Conservation (phyloP, 306 rosid genomes). For the Prunus mongolica region DNA sequence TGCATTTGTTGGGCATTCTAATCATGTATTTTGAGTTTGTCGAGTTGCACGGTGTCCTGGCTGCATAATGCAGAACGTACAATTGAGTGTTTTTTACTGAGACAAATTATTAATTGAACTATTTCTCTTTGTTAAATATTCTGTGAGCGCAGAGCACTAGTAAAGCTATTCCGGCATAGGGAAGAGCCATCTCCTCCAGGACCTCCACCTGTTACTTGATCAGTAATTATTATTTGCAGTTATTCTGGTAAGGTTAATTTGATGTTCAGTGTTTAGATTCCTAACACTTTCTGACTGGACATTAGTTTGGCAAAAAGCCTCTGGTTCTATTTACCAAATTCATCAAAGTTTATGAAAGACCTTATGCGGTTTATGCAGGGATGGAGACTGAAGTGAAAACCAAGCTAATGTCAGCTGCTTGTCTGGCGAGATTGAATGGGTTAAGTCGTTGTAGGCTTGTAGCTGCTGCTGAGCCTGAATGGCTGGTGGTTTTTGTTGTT, state of each 20-base stretch:
- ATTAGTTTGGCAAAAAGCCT: too few relatives aligned
- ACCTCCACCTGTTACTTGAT: slow-evolving; percentile 34
- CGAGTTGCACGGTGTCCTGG: too few relatives aligned
- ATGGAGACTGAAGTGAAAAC: too few relatives aligned
- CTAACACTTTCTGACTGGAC: too few relatives aligned
- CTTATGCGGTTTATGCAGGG: not conserved
- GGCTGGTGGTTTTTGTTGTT: not conserved
- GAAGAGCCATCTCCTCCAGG: slow-evolving; percentile 33
- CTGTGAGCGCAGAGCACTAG: slow-evolving; percentile 84
- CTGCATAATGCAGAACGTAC: too few relatives aligned
- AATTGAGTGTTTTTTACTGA: too few relatives aligned
- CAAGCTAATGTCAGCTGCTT: not conserved
- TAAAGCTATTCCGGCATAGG: slow-evolving; percentile 79
- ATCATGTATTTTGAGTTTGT: too few relatives aligned
- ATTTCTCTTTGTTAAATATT: not conserved
- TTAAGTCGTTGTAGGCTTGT: not conserved
- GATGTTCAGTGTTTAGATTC: not conserved
- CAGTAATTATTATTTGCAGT: slow-evolving; percentile 12
- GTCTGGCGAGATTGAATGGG: not conserved
- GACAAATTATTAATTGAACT: too few relatives aligned
- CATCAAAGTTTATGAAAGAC: not conserved
- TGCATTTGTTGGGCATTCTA: too few relatives aligned
- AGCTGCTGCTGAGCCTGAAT: not conserved
- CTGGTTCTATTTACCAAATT: too few relatives aligned
- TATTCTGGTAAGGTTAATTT: slow-evolving; percentile 16